Conservation (phyloP, 176 grass and related monocot species). For the Triticum aestivum region IWGSC_CS_RefSeq_v2.1 NC_057812.1:658877078-658877577, state of each 20-base stretch:
- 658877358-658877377: not conserved
- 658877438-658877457: slow-evolving; percentile 27
- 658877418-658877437: not conserved
- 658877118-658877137: not conserved
- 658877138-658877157: not conserved
- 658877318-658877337: not conserved
- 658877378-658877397: not conserved
- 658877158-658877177: not conserved
- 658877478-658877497: slow-evolving; percentile 66
- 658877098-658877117: not conserved
- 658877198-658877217: not conserved
- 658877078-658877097: not conserved
- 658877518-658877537: slow-evolving; percentile 74
- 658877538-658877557: not conserved
- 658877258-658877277: not conserved
- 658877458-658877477: slow-evolving; percentile 55
- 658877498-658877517: slow-evolving; percentile 79
- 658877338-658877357: not conserved
- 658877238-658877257: not conserved
- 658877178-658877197: not conserved
- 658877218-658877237: not conserved
- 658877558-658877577: not conserved
- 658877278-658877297: not conserved
- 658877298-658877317: not conserved
- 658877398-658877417: not conserved